Percentiles rank a stretch among this genome's conserved stretches.
These are phyloP conservation scores for Ganoderma leucocontextum DNA, from an alignment of 1,284 basidiomycete genomes.

Conservation along the genomic window DNA sequence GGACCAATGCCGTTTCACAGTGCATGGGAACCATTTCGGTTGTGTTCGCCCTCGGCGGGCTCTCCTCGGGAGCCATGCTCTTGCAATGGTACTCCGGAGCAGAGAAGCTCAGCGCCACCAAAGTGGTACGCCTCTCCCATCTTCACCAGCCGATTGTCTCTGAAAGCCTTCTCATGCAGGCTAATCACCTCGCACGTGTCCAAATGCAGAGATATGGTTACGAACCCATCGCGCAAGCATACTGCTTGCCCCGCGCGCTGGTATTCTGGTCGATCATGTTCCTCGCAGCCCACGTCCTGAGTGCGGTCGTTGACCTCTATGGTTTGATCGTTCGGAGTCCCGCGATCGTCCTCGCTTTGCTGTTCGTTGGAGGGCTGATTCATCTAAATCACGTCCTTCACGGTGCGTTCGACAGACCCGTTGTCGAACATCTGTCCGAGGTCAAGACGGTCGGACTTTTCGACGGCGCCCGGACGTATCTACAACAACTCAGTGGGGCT, in stretches of 20 bases:
- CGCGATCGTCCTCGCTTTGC: slow-evolving; percentile 17
- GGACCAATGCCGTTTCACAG: slow-evolving; percentile 18
- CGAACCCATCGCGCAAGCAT: slow-evolving; percentile 28
- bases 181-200: slow-evolving; percentile 27
- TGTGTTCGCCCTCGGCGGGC: slow-evolving; percentile 20
- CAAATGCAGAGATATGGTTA: slow-evolving; percentile 28
- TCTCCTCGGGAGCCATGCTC: slow-evolving; percentile 25
- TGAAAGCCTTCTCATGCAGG: slow-evolving; percentile 20
- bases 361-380: slow-evolving; percentile 16
- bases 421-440: not conserved
- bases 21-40: slow-evolving; percentile 19
- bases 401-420: not conserved
- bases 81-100: slow-evolving; percentile 31
- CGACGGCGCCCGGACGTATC: not conserved
- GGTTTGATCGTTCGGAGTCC: slow-evolving; percentile 20
- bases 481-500: not conserved
- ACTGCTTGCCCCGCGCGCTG: slow-evolving; percentile 34
- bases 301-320: slow-evolving; percentile 24
- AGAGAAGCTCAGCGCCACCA: slow-evolving; percentile 26
- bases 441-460: not conserved
- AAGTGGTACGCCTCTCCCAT: slow-evolving; percentile 28
- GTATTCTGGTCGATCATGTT: slow-evolving; percentile 35
- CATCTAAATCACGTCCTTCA: slow-evolving; percentile 15
- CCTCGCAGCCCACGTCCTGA: slow-evolving; percentile 28
- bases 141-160: not conserved